Base-by-base conservation (phyloP, 1,284 basidiomycete species). In the Rhodotorula sp. region DNA sequence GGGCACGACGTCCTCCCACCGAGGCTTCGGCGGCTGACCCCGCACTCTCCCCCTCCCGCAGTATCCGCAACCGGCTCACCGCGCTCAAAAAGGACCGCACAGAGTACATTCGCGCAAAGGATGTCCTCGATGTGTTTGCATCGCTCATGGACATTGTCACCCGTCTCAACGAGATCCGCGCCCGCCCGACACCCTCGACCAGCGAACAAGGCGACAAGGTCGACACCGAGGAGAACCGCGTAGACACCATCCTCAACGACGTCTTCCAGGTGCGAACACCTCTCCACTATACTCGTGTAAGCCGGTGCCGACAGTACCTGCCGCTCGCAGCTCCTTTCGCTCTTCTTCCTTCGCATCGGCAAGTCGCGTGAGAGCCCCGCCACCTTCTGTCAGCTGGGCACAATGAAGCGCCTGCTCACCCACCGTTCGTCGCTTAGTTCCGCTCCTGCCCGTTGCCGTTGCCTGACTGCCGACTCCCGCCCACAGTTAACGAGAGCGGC, bases 61-160 rank as follows among this genome's bases (percentile, higher is more conserved):
- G 91, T 82, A 97, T 98, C 81, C 89, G 96, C 67, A 96, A 97
- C 82, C 88, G 86, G 3, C 80, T 85, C 46, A 86, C 85, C 27
- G 84, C 85, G 1, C 80, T 87, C 70, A 87, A 87, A 78, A 86
- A 86, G 81, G 84, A 84, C 72, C 80, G 83, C 61, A 79, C 79
- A 46, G 82, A 84, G 70, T 83, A 82, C 78, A 81, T 83, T 62
- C 77, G 80, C 39, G 79, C 83, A 5, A 90, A 91, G 76, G 96
- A 96, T 85, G 96, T 99, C 67, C 91, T 97, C 82, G 86, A 88
- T 58, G 89, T 98, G 75, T 98, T 98, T 85, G 91, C 94, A 78
- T 88, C 90, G 13, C 92, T 97, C 74, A 91, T 98, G 75, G 39
- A 29, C 32, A 34, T n/a, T 25, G 66, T 67, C 70, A 94, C 91